Base-by-base conservation (phyloP, 495 filamentous ascomycete species). In the Aeminium ludgeri region DNA sequence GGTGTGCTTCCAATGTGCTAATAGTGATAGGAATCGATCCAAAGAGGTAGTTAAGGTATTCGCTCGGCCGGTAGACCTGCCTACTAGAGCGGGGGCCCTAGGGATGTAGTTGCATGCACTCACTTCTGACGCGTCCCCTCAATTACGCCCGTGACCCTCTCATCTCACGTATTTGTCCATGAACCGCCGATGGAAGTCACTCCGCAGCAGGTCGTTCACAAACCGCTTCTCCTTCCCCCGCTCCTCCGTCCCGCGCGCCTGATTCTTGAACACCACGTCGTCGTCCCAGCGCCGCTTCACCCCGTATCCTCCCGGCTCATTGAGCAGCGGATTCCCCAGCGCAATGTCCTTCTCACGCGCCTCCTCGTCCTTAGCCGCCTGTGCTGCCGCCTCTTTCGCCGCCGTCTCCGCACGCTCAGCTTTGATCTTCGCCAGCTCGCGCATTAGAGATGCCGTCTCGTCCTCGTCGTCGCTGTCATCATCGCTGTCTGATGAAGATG, bases 201-300 rank as follows among this genome's bases (percentile, higher is more conserved):
- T 91, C 41, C 89, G 76, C 43, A 97, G 64, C 55, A 96, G 65
- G 63, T 97, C 89, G 54, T 97, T 97, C 55, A 97, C 83, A 67
- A 96, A 97, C 62, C 94, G 85, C 62, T 86, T 91, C 60, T 73
- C 78, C 64, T 86, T 85, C 35, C 70, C 67, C 62, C 80, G 84
- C 41, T 92, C 85, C 53, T 94, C 89, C 8, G 85, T 94, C 2
- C 89, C 89, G 34, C 91, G 72, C 25, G 86, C 89, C 60, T 96
- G 89, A 60, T 97, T 97, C 66, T 92, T 94, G 64, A 97, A 97
- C 13, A 97, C 85, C n/a, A 97, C 89, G 64, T 97, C 89, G 46
- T 97, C 89, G 50, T 97, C 89, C 89, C 89, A 97, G 54, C 86
- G 72, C 52, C 82, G 63, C 64, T 82, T 85, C 41, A 82, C 67